A percentile compares a stretch with the other conserved stretches of the same genome.
Conservation (phyloP, 306 rosid species). For the Inga oerstediana region DNA sequence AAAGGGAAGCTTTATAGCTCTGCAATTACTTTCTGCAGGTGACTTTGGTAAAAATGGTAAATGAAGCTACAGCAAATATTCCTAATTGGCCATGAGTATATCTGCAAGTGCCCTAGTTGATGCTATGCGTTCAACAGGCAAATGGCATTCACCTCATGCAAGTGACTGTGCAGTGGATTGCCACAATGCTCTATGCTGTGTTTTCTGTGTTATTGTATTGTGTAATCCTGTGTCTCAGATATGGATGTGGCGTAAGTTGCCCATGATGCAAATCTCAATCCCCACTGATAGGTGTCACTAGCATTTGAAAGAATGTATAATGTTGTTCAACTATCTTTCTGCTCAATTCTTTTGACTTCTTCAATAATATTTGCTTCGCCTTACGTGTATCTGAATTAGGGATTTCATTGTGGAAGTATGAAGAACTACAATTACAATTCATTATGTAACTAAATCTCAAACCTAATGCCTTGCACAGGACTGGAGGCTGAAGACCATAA, state of each 20-base stretch:
- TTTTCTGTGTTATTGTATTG: slow-evolving; percentile 16
- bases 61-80: slow-evolving; percentile 84
- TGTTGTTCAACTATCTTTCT: background rate
- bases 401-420: background rate
- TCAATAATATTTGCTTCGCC: background rate
- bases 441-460: background rate
- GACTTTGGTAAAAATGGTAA: slow-evolving; percentile 89
- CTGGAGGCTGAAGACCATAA: background rate
- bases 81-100: slow-evolving; percentile 66
- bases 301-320: slow-evolving; percentile 9
- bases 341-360: slow-evolving; percentile 5
- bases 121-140: slow-evolving; percentile 6
- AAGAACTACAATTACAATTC: background rate
- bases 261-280: background rate
- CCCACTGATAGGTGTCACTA: background rate
- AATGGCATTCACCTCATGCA: background rate
- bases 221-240: slow-evolving; percentile 8
- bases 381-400: background rate
- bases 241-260: slow-evolving; percentile 10
- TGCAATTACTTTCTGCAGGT: slow-evolving; percentile 53
- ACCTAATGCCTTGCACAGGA: background rate
- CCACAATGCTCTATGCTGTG: background rate
- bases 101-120: background rate
- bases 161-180: background rate
- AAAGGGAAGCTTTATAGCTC: slow-evolving; percentile 4